phyloP scores from a whole-genome alignment of 208 protist genomes.

The Acanthamoeba castellanii region DNA sequence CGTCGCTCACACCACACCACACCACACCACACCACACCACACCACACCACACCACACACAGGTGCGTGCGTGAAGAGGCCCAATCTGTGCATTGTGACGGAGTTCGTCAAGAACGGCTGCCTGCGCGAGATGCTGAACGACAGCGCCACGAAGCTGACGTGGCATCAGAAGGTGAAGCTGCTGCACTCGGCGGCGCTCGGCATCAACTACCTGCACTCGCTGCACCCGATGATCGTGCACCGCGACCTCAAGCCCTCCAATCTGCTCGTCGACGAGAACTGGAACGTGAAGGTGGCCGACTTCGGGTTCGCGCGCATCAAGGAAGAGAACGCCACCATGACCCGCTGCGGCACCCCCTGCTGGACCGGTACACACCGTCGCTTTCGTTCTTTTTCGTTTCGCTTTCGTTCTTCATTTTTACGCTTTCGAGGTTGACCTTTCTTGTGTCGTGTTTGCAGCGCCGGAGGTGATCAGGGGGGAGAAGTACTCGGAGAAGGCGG shows the following conservation, averaged over 20 bases:
- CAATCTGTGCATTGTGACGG: conserved; percentile 42
- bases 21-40: neutral
- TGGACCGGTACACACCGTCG: neutral
- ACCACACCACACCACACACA: neutral
- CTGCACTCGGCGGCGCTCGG: neutral
- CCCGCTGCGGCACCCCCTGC: conserved; percentile 46
- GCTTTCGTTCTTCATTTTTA: too few relatives aligned
- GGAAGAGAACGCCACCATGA: conserved; percentile 62
- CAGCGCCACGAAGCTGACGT: neutral
- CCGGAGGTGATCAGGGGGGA: conserved; percentile 39
- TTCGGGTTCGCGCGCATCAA: conserved; percentile 52
- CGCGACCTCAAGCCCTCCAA: conserved; percentile 32
- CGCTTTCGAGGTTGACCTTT: too few relatives aligned
- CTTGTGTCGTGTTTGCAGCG: neutral
- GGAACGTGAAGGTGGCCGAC: conserved; percentile 57
- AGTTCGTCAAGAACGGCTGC: conserved; percentile 33
- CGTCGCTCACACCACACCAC: neutral
- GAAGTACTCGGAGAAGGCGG: conserved; percentile 40
- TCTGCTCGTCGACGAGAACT: conserved; percentile 37
- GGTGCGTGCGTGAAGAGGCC: conserved; percentile 9
- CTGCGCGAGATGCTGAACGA: neutral
- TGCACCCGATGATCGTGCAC: conserved; percentile 23
- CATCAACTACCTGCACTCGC: conserved; percentile 51
- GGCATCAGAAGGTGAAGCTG: neutral
- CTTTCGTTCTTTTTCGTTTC: neutral